Evolutionary conservation across 2,329 filamentous ascomycete genomes (phyloP).

Genomic region (Apiospora hydei): DNA sequence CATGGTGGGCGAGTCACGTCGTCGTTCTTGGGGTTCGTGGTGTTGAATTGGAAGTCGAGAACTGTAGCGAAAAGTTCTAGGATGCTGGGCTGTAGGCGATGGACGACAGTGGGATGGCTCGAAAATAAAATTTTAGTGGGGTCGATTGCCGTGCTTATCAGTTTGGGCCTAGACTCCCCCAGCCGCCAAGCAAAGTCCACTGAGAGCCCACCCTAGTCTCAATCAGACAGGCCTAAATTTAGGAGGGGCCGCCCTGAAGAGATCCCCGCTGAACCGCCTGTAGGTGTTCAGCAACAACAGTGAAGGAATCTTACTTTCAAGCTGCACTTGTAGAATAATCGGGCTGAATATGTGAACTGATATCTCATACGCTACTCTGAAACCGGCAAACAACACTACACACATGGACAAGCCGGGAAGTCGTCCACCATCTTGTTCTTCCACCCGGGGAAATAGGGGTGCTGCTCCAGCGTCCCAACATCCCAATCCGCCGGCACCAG

Average conservation of each 20-base stretch:
- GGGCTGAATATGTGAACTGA: background rate
- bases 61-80: background rate
- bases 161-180: background rate
- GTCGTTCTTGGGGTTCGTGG: background rate
- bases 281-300: no score
- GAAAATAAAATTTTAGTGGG: slow-evolving; percentile 25
- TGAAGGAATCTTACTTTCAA: no score
- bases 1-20: slow-evolving; percentile 46
- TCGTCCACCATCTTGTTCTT: slow-evolving; percentile 24
- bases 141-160: background rate
- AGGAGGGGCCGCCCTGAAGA: background rate
- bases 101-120: slow-evolving; percentile 13
- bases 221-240: background rate
- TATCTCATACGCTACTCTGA: background rate
- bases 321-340: no score
- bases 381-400: background rate
- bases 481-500: slow-evolving; percentile 25
- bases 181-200: background rate
- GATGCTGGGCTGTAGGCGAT: background rate
- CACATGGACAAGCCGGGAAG: slow-evolving; percentile 22
- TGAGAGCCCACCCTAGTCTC: background rate
- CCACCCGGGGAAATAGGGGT: slow-evolving; percentile 28
- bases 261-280: no score
- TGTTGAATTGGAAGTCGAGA: background rate
- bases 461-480: slow-evolving; percentile 27